Conservation (phyloP, 805 yeast species). For the Yamadazyma tumulicola region DNA sequence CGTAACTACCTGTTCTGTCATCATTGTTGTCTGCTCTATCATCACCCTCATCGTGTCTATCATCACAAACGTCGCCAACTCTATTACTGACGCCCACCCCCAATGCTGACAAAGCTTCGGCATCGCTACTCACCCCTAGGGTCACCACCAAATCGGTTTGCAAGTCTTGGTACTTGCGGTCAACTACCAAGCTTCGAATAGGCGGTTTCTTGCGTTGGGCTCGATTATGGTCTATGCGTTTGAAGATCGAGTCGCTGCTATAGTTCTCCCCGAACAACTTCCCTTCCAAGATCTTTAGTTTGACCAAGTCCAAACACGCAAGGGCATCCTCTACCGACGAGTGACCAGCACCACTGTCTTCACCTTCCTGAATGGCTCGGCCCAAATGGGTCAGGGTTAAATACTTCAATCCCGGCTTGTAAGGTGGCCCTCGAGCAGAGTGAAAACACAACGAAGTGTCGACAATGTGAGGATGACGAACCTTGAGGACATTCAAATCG, state of each 20-base stretch:
- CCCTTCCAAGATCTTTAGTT: slow-evolving; percentile 68
- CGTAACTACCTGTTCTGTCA: slow-evolving; percentile 27
- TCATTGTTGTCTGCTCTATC: slow-evolving; percentile 39
- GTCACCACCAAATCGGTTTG: not conserved
- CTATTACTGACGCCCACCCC: too few species aligned
- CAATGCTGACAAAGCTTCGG: too few species aligned
- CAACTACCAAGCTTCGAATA: slow-evolving; percentile 8
- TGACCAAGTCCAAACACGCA: slow-evolving; percentile 75
- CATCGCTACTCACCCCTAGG: slow-evolving; percentile 51
- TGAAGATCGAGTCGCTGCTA: slow-evolving; percentile 23
- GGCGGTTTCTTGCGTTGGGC: not conserved
- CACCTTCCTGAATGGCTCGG: slow-evolving; percentile 64
- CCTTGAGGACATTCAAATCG: slow-evolving; percentile 66
- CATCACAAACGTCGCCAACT: too few species aligned
- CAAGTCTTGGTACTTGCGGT: slow-evolving; percentile 2
- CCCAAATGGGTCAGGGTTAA: slow-evolving; percentile 57
- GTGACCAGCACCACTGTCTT: slow-evolving; percentile 56
- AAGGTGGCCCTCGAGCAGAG: slow-evolving; percentile 81
- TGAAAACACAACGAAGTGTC: slow-evolving; percentile 80
- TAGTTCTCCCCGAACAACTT: slow-evolving; percentile 51
- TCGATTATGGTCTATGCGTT: slow-evolving; percentile 14
- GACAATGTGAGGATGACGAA: slow-evolving; percentile 70
- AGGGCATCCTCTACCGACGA: slow-evolving; percentile 82
- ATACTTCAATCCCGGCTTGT: slow-evolving; percentile 72
- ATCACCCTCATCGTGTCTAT: too few species aligned